Percentiles rank a stretch among this genome's conserved stretches.
Conservation (phyloP, 345 rosid genomes). For the Carallia brachiata region DNA sequence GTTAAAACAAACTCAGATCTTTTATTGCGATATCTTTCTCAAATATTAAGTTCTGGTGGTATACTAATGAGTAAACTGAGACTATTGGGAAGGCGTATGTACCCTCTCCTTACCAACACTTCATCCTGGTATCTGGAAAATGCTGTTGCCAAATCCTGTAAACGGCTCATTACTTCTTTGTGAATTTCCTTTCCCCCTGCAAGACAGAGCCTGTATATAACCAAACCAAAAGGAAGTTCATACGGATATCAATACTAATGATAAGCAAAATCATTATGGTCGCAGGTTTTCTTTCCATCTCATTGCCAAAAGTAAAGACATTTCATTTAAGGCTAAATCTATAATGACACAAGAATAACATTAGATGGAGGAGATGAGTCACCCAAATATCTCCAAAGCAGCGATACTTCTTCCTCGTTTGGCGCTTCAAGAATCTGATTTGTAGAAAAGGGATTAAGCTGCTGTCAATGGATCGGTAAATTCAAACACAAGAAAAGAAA, state of each 20-base stretch:
- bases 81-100: conserved; percentile 9
- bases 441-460: conserved; percentile 69
- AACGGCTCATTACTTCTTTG: conserved; percentile 50
- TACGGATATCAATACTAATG: not conserved
- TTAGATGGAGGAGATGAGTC: conserved; percentile 23
- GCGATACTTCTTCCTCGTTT: conserved; percentile 70
- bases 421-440: conserved; percentile 94
- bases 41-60: not conserved
- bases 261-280: too few relatives aligned
- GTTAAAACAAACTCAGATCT: not conserved
- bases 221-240: conserved; percentile 34
- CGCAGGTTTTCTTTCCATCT: not conserved
- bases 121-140: conserved; percentile 77
- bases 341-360: not conserved
- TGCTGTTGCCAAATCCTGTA: conserved; percentile 57
- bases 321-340: too few relatives aligned
- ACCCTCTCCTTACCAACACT: conserved; percentile 62
- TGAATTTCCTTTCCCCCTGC: conserved; percentile 77
- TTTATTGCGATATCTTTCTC: not conserved
- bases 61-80: not conserved
- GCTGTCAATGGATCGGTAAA: conserved; percentile 68
- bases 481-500: conserved; percentile 28
- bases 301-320: not conserved
- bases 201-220: conserved; percentile 76
- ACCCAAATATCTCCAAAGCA: conserved; percentile 87